phyloP scores from a whole-genome alignment of 306 rosid genomes.

The Pterocarpus santalinus region DNA sequence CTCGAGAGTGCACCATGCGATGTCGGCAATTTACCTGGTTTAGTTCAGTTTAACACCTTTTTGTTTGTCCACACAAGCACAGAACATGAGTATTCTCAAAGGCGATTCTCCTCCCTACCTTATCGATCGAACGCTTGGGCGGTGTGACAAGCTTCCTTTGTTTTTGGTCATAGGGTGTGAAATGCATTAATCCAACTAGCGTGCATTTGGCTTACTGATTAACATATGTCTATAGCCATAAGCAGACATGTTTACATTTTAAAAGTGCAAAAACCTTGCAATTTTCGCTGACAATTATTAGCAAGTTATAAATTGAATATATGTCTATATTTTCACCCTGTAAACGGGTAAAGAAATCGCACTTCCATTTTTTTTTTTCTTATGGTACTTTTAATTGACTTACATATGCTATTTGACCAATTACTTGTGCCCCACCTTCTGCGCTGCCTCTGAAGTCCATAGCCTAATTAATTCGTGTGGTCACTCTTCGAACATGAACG shows the following conservation, averaged over 20 bases:
- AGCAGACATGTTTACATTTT: not conserved
- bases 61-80: too few species aligned
- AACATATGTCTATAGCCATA: not conserved
- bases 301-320: not conserved
- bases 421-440: not conserved
- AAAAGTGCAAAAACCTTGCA: not conserved
- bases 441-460: not conserved
- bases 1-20: too few species aligned
- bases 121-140: too few species aligned
- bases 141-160: too few species aligned
- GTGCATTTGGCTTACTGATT: not conserved
- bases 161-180: not conserved
- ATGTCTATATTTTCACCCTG: not conserved
- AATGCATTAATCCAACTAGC: not conserved
- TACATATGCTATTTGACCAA: slow-evolving; percentile 7
- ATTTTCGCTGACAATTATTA: not conserved
- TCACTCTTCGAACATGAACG: not conserved
- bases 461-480: not conserved
- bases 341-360: too few species aligned
- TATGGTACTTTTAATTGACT: slow-evolving; percentile 24
- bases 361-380: too few species aligned
- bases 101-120: too few species aligned
- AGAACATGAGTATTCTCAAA: too few species aligned
- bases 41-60: too few species aligned
- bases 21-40: too few species aligned